phyloP scores from a whole-genome alignment of 148 eudicot genomes.

The Persicaria maculosa region DNA sequence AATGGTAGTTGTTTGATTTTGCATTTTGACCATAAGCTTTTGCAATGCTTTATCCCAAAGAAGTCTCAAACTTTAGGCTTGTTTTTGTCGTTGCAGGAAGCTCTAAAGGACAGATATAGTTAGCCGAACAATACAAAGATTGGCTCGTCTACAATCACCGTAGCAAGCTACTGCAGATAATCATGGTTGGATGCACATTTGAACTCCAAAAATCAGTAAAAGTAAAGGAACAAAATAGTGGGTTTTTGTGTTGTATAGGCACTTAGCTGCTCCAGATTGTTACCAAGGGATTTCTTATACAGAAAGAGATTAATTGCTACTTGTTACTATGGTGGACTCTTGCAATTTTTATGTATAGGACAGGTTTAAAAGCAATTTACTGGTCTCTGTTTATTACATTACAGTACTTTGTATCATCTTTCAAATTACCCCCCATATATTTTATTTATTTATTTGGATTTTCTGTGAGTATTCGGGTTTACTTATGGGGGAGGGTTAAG shows the following conservation, averaged over 20 bases:
- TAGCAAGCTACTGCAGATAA: neutral
- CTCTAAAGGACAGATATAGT: neutral
- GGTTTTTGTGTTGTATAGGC: constrained; percentile 6
- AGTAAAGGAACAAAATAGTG: neutral
- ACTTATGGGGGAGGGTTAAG: too few relatives aligned
- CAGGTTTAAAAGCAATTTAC: constrained; percentile 7
- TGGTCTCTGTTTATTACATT: constrained; percentile 4
- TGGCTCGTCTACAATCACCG: neutral
- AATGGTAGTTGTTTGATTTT: constrained; percentile 41
- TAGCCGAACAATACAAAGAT: neutral
- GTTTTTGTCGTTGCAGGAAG: neutral
- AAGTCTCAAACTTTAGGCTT: neutral
- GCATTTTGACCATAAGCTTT: neutral
- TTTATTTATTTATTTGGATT: neutral
- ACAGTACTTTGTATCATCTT: neutral
- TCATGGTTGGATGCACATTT: neutral
- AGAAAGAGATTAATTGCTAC: neutral
- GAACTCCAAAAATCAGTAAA: neutral
- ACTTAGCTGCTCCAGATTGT: neutral
- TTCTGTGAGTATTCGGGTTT: too few relatives aligned
- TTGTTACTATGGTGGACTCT: neutral
- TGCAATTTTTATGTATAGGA: constrained; percentile 2
- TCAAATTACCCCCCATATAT: neutral
- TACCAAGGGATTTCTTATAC: neutral
- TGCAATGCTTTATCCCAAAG: neutral